Base-by-base conservation (phyloP, 176 grass and related monocot genomes). In the Melocanna baccifera region DNA sequence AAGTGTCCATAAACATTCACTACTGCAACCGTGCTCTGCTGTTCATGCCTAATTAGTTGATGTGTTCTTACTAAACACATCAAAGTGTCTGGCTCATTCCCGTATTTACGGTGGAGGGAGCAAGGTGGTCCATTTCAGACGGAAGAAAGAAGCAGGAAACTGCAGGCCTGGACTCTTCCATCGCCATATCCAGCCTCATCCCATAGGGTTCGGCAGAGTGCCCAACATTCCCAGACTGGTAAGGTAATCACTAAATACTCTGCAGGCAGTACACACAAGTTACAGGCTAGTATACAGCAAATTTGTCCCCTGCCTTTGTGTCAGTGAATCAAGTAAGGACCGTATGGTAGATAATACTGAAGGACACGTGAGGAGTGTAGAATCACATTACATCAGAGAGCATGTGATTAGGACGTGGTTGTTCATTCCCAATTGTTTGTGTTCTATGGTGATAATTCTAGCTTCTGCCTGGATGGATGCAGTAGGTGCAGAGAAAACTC, bases 61-160 rank as follows among this genome's bases (percentile, higher is more conserved):
- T n/a, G 34, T 36, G 19, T 48, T 84, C 40, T 84, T 4, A 73
- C 10, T 18, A 57, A 28, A 66, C 0, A 12, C 30, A 15, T 51
- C n/a, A n/a, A n/a, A n/a, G n/a, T 46, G 14, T 68, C 14, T 72
- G 5, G n/a, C 52, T 39, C 20, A 1, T 71, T 8, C 81, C 94
- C 92, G 94, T 19, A 92, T 97, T 34, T 91, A 94, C 80, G 88
- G 90, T 1, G 92, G 94, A 78, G 90, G 92, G 52, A 88, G 81
- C 90, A 97, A 92, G 79, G 92, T 97, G 51, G 92, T 91, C 36
- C 94, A 97, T 57, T 97, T 97, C 80, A 97, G 92, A 0, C 25
- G 70, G 50, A 90, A 90, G 79, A 90, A 86, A 82, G 84, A 83
- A 51, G 87, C 86, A 3, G 89, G 86, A n/a, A 9, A 36, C 86